Base-by-base conservation (phyloP, 2,329 filamentous ascomycete species). In the Cercospora sojina region DNA sequence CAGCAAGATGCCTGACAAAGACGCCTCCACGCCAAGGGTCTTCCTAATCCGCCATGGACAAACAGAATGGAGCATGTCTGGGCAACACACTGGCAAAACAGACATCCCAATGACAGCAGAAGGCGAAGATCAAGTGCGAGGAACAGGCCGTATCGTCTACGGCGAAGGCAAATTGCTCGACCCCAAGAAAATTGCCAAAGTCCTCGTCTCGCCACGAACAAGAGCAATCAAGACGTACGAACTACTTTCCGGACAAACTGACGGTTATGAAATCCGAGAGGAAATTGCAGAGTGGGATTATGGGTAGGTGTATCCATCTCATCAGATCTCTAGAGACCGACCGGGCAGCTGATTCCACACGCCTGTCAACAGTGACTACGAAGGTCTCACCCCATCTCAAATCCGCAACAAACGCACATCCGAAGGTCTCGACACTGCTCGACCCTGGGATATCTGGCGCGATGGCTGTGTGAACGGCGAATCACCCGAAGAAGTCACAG, bases 61-160 rank as follows among this genome's bases (percentile, higher is more conserved):
- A 82, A 98, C 93, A 3, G 92, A 96, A 82, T 98, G 93, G 93
- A 96, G 91, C 5, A 87, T 96, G 57, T 90, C 90, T 72, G 93
- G 77, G 18, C 73, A 88, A 61, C 92, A 97, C 80, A 98, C 94
- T 0, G 91, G 93, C 60, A 85, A 83, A 29, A 91, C 91, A n/a
- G 93, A 98, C 75, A 91, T 98, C 3, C 89, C 92, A 1, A 83
- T 97, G 41, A 97, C 93, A 0, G 81, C 84, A 59, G 90, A 92
- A 76, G 94, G 94, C 61, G 91, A 77, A 93, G 82, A 91, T 61
- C 84, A 85, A 73, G 82, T 86, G 65, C 73, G 70, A 10, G 76
- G 76, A 10, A 82, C 83, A 5, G 80, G 79, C 20, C 74, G 75
- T 57, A 77, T 79, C 13, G 79, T 86, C 12, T 83, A 87, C 32